phyloP scores from a whole-genome alignment of 768 basidiomycete species.

The Trametes cubensis region DNA sequence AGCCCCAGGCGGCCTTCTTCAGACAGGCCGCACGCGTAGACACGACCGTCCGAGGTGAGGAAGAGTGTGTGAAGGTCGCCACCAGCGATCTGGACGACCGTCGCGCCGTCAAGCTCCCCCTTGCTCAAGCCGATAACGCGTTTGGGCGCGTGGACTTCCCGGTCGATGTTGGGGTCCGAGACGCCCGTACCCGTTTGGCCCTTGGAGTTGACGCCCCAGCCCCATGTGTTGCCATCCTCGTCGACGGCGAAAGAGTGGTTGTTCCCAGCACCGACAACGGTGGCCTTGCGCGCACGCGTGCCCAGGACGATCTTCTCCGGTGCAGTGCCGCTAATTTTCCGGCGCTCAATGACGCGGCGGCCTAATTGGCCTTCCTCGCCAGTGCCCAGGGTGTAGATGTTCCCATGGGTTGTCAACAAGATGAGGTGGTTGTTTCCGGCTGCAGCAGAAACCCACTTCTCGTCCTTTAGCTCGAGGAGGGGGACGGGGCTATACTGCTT shows the following conservation, averaged over 20 bases:
- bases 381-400: slow-evolving; percentile 87
- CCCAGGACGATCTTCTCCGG: slow-evolving; percentile 88
- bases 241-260: slow-evolving; percentile 93
- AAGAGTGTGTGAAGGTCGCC: slow-evolving; percentile 93
- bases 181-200: slow-evolving; percentile 73
- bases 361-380: slow-evolving; percentile 92
- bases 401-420: slow-evolving; percentile 85
- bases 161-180: slow-evolving; percentile 47
- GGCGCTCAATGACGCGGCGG: slow-evolving; percentile 84
- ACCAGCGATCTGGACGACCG: slow-evolving; percentile 71
- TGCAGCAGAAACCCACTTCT: slow-evolving; percentile 74
- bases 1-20: slow-evolving; percentile 86
- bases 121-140: slow-evolving; percentile 67
- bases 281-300: slow-evolving; percentile 61
- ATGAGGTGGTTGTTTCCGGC: slow-evolving; percentile 90
- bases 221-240: slow-evolving; percentile 81
- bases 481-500: slow-evolving; percentile 71
- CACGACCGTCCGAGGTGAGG: slow-evolving; percentile 78
- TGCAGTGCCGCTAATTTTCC: slow-evolving; percentile 85
- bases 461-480: slow-evolving; percentile 58
- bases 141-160: slow-evolving; percentile 63
- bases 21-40: slow-evolving; percentile 84
- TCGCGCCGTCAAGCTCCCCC: slow-evolving; percentile 54
- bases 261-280: slow-evolving; percentile 75
- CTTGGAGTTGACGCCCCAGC: slow-evolving; percentile 94